Conservation (phyloP, 441 rosid genomes). For the Gossypium davidsonii region DNA sequence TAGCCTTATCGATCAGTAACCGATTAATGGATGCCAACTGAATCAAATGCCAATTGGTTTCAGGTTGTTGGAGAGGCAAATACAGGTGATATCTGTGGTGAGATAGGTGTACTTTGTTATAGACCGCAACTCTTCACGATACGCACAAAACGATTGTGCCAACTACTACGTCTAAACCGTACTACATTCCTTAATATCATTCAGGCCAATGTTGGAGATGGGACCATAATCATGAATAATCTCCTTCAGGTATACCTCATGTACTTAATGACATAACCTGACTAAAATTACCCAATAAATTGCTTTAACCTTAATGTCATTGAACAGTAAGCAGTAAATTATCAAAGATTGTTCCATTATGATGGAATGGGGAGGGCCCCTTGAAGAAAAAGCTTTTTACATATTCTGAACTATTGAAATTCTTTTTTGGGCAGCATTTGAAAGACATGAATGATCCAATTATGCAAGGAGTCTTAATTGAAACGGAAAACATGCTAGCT, state of each 20-base stretch:
- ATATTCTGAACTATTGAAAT: not conserved
- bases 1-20: not conserved
- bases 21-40: not conserved
- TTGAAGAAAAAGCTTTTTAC: not conserved
- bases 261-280: not conserved
- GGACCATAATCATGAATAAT: constrained; percentile 78
- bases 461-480: constrained; percentile 51
- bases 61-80: constrained; percentile 66
- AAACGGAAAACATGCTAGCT: constrained; percentile 69
- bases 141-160: constrained; percentile 70
- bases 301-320: not conserved
- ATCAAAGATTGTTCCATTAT: not conserved
- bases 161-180: constrained; percentile 81
- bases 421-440: constrained; percentile 52
- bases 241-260: constrained; percentile 61
- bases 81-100: constrained; percentile 71
- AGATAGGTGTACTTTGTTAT: constrained; percentile 76
- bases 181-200: constrained; percentile 62
- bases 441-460: constrained; percentile 54
- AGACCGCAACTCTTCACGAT: constrained; percentile 82
- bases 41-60: constrained; percentile 5
- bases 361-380: not conserved
- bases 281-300: not conserved
- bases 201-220: constrained; percentile 85
- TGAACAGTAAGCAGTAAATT: not conserved